Base-by-base conservation (phyloP, 2,329 filamentous ascomycete species). In the Aspergillus jensenii region DNA sequence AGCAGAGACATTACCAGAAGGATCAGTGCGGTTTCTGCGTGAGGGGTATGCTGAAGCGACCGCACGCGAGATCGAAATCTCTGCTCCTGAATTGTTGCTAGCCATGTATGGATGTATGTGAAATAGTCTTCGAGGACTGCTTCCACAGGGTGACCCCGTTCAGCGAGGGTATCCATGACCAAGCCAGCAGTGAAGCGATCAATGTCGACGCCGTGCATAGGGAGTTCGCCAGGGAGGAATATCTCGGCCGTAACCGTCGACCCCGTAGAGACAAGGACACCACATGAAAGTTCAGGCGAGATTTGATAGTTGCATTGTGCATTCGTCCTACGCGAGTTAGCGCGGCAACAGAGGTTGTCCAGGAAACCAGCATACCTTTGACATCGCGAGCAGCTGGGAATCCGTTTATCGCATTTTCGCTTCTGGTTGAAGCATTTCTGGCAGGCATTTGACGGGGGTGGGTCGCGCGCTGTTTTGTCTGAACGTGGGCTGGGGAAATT, bases 81-180 rank as follows among this genome's bases (percentile, higher is more conserved):
- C 15, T 19, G 19, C 21, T 55, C 52, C 9, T 49, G 25, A 21
- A 59, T 43, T 4, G 55, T 41, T 2, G 57, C 41, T 7, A 59
- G 33, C 57, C 57, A 59, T 3, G 52, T 52, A 33, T 59, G 57
- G 25, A 59, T 59, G 15, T 52, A 15, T 5, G 5, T 19, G 23
- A 56, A 59, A 31, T 59, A 59, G 3, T 27, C 33, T 0, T 23
- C 19, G 1, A 52, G 23, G 6, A 43, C 21, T 6, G 5, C 17
- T 8, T 33, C 40, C 7, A 45, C 17, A 14, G 50, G 11, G 0
- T 21, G n/a, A 17, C 23, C 17, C 8, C 45, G 50, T 21, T 53
- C 40, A 12, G 17, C 15, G 7, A 56, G 39, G 2, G 40, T 39
- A 7, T 19, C 37, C 19, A 46, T 52, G 9, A n/a, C 46, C 27